Percentiles rank a stretch among this genome's conserved stretches.
phyloP scores from a whole-genome alignment of 208 protist species.

The Wallacemonas sp. region DNA sequence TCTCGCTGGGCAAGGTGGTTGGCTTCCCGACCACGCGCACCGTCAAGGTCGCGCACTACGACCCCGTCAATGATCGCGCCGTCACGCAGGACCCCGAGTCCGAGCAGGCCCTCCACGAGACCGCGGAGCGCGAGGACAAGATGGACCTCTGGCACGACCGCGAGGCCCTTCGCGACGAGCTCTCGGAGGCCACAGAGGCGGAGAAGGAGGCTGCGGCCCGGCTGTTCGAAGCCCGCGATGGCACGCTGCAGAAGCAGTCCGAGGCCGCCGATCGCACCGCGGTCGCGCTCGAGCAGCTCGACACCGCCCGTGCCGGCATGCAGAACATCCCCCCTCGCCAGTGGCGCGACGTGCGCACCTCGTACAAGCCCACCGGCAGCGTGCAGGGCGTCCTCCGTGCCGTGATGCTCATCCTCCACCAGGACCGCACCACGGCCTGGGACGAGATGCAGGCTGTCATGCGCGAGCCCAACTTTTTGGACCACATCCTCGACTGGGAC shows the following conservation, averaged over 20 bases:
- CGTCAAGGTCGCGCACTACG: constrained; percentile 62
- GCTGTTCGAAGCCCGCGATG: constrained; percentile 57
- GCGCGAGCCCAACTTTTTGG: constrained; percentile 56
- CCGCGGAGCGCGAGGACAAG: constrained; percentile 36
- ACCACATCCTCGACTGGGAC: constrained; percentile 64
- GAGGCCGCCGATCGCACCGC: constrained; percentile 32
- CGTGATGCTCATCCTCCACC: constrained; percentile 70
- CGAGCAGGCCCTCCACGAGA: constrained; percentile 46
- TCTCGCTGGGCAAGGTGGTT: constrained; percentile 63
- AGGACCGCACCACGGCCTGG: constrained; percentile 55
- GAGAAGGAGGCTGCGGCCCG: constrained; percentile 51
- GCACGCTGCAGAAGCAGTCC: constrained; percentile 50
- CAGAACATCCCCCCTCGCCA: constrained; percentile 44
- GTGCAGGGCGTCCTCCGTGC: constrained; percentile 43
- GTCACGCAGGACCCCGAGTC: constrained; percentile 36
- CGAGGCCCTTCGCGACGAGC: constrained; percentile 52
- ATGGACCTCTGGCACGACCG: constrained; percentile 57
- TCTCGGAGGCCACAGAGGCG: constrained; percentile 32
- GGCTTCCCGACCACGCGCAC: constrained; percentile 53
- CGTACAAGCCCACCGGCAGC: constrained; percentile 25
- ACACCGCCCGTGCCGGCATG: constrained; percentile 37
- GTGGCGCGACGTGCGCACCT: constrained; percentile 58
- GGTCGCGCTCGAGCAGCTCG: constrained; percentile 45
- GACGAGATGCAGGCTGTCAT: constrained; percentile 64
- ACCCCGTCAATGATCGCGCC: constrained; percentile 39